Evolutionary conservation across 2,329 filamentous ascomycete genomes (phyloP), one percentile per base, ranked within the genome.

Genomic region (Aspergillus fijiensis): DNA sequence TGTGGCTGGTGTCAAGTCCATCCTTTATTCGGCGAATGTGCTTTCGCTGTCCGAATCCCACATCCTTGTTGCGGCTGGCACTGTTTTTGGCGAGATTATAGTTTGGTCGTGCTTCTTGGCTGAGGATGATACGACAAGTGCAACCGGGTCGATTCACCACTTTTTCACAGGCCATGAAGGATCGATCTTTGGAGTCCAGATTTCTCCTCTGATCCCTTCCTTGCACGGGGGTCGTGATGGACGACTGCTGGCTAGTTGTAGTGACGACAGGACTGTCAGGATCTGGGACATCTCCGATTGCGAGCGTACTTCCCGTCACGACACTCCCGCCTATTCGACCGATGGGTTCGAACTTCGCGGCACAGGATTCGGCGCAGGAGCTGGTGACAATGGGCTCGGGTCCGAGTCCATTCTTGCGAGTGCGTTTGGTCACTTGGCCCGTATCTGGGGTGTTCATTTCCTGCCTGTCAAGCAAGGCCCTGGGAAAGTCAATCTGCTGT

Each of bases 21-120:
- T 96, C 57, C 82, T 99, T 7, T 99, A 96, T 75, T 91, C 92
- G 16, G 94, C 92, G 5, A 86, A 90, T 69, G 75, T 96, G 19
- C 77, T 82, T 45, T 91, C 89, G 83, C 76, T 87, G 7, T 81
- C 82, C 6, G 57, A 74, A 5, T 79, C 81, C 49, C 80, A 81
- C 55, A 80, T 96, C 50, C 82, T 97, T 21, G 85, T 97, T 54
- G 91, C 92, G 6, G 90, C 90, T 3, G 95, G 95, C 1, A 98
- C 95, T 0, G 92, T 94, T 1, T 98, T 98, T 76, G 95, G 95
- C 3, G 93, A 98, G 74, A 90, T 99, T 35, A 82, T 97, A 42
- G 85, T 96, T 16, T 98, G 95, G 95, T 90, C 88, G 65, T 92
- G 86, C 67, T 77, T 79, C 51, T 67, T 82, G 23, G 49, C 50